Percentiles rank a stretch among this genome's conserved stretches.
These are phyloP conservation scores for Funneliformis caledonium DNA, from an alignment of 371 early-diverging fungal genomes.

Conservation along the genomic window DNA sequence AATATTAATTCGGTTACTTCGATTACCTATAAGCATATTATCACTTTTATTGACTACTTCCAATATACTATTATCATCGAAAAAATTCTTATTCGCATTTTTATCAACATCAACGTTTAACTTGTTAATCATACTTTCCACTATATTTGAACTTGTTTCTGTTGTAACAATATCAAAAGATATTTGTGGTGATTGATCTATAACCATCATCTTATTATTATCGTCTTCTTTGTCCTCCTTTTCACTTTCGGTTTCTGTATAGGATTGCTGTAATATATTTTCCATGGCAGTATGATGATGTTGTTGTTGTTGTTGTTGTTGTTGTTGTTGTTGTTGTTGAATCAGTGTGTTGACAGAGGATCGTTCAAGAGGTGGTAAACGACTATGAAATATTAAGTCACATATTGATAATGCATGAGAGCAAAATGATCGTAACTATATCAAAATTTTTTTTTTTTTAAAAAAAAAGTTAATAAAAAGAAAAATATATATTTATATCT, in stretches of 20 bases:
- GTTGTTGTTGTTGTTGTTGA: not conserved
- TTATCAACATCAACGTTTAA: not conserved
- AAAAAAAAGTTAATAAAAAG: not conserved
- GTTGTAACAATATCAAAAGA: not conserved
- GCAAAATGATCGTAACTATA: constrained; percentile 46
- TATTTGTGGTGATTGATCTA: not conserved
- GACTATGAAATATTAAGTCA: constrained; percentile 62
- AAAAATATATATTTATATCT: not conserved
- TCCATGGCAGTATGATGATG: not conserved
- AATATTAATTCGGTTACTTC: not conserved
- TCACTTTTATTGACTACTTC: not conserved
- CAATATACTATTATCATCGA: not conserved
- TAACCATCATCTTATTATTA: not conserved
- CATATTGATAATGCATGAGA: constrained; percentile 57
- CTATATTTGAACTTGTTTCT: not conserved
- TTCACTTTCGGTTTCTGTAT: not conserved
- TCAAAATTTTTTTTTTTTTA: not conserved
- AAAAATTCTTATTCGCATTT: not conserved
- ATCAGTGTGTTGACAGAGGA: not conserved
- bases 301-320: not conserved
- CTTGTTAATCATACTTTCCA: not conserved
- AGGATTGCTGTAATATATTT: not conserved
- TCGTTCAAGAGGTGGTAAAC: constrained; percentile 57
- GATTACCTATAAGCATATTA: not conserved
- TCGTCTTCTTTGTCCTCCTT: not conserved